Evolutionary conservation across 495 filamentous ascomycete genomes (phyloP), one percentile per base, ranked within the genome.

Genomic region (Penicillium cinerascens): DNA sequence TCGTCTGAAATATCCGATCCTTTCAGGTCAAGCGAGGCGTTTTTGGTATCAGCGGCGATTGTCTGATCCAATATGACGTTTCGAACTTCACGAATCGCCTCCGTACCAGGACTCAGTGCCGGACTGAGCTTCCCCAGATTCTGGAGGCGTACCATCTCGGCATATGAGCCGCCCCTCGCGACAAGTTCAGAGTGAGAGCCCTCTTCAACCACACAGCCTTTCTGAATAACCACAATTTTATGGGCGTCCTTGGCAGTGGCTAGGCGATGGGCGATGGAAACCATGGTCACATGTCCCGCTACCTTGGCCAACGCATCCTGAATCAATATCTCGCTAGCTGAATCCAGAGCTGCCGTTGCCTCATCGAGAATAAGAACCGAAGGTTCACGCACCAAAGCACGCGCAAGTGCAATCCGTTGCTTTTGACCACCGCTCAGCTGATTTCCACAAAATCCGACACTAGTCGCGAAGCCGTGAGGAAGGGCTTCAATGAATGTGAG

Each of bases 291-390:
- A 3, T 66, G 67, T 10, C 53, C 54, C 16, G 72, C 65, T 1
- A 74, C 65, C 26, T 68, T 69, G 11, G 70, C 63, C 42, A 81
- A 59, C 7, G 78, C 75, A 3, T 54, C 58, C 53, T 78, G 78
- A 38, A 81, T 79, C 26, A 71, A 61, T 13, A 55, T 67, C 53
- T 82, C 79, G 39, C 70, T 79, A 7, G 69, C 69, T 0, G 78
- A 78, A 60, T 82, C 78, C n/a, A 82, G 26, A 22, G 70, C 69
- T 4, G 60, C 81, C 1, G 88, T 92, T 6, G 89, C 88, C 63
- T 95, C 89, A 59, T 92, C 88, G 1, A 95, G 74, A 27, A 93
- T 83, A 3, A 95, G 66, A 51, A 93, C 81, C 22, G 79, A 78
- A 0, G 90, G 88, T 42, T 87, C 75, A 51, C 86, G 87, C 27